phyloP scores from a whole-genome alignment of 495 filamentous ascomycete genomes.

The Massariosphaeria phaeospora region DNA sequence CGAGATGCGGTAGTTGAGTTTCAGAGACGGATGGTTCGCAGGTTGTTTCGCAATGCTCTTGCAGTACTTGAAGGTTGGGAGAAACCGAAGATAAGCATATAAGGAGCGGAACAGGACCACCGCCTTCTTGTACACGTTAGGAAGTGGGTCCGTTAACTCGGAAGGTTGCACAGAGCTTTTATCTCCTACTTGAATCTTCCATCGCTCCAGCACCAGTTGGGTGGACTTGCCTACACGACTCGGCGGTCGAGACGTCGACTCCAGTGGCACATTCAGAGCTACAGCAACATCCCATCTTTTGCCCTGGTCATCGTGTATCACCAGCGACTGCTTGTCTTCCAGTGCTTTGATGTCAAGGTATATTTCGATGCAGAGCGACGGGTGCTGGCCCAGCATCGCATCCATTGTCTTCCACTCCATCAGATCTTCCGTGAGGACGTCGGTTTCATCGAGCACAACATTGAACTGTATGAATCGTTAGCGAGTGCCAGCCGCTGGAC shows the following conservation, averaged over 20 bases:
- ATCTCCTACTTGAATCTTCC: constrained; percentile 74
- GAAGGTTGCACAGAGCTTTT: constrained; percentile 49
- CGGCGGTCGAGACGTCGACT: constrained; percentile 43
- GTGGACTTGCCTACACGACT: constrained; percentile 49
- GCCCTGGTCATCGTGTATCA: constrained; percentile 79
- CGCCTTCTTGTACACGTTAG: constrained; percentile 91
- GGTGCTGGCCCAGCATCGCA: constrained; percentile 69
- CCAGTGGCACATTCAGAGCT: constrained; percentile 61
- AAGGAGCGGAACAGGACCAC: constrained; percentile 91
- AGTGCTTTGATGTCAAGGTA: constrained; percentile 78
- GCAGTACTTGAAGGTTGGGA: constrained; percentile 76
- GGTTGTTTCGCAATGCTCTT: constrained; percentile 58
- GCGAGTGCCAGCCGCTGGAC: not conserved
- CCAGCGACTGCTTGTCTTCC: constrained; percentile 78
- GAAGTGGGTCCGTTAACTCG: constrained; percentile 66
- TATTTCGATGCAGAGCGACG: constrained; percentile 83
- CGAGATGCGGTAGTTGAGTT: constrained; percentile 73
- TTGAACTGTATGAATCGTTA: constrained; percentile 66
- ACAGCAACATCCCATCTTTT: constrained; percentile 90
- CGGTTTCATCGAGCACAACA: constrained; percentile 86
- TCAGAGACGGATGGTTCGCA: constrained; percentile 60
- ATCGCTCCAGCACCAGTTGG: constrained; percentile 83
- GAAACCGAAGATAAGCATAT: constrained; percentile 74
- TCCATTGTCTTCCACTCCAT: constrained; percentile 73
- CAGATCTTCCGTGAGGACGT: constrained; percentile 74